Conservation (phyloP, 441 rosid genomes). For the California macrophylla region DNA sequence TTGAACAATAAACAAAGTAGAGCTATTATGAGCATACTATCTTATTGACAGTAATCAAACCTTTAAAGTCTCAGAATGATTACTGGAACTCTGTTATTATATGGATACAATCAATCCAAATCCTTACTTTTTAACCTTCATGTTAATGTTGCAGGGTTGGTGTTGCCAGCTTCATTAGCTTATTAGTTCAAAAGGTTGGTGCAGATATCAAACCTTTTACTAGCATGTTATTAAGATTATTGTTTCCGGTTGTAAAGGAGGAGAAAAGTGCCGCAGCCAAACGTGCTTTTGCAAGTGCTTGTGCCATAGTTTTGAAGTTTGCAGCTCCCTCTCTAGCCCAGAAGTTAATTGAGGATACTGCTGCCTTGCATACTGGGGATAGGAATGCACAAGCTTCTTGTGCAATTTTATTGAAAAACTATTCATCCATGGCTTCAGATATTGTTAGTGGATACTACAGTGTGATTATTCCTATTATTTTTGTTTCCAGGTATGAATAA, state of each 20-base stretch:
- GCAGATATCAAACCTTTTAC: slow-evolving; percentile 65
- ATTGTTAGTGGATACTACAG: slow-evolving; percentile 61
- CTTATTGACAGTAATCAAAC: background rate
- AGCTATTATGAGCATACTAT: background rate
- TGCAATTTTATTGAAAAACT: slow-evolving; percentile 75
- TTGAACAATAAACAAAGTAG: background rate
- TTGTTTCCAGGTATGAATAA: slow-evolving; percentile 64
- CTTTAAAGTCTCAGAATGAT: background rate
- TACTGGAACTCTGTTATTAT: background rate
- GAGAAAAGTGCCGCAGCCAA: slow-evolving; percentile 76
- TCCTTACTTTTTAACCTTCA: background rate
- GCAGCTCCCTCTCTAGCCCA: slow-evolving; percentile 61
- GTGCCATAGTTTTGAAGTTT: slow-evolving; percentile 71
- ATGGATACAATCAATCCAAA: slow-evolving; percentile 2
- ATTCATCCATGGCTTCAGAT: slow-evolving; percentile 69
- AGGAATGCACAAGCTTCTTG: slow-evolving; percentile 72
- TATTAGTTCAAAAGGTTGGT: slow-evolving; percentile 78
- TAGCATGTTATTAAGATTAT: slow-evolving; percentile 52
- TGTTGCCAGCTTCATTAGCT: slow-evolving; percentile 76
- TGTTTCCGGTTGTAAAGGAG: slow-evolving; percentile 76
- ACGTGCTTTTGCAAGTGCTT: slow-evolving; percentile 88
- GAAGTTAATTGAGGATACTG: slow-evolving; percentile 76
- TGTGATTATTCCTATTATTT: slow-evolving; percentile 62
- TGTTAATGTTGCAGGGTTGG: slow-evolving; percentile 59
- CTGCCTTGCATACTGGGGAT: slow-evolving; percentile 69